A percentile compares a stretch with the other conserved stretches of the same genome.
Conservation (phyloP, 2,329 filamentous ascomycete species). For the Pseudocercospora eumusae region DNA sequence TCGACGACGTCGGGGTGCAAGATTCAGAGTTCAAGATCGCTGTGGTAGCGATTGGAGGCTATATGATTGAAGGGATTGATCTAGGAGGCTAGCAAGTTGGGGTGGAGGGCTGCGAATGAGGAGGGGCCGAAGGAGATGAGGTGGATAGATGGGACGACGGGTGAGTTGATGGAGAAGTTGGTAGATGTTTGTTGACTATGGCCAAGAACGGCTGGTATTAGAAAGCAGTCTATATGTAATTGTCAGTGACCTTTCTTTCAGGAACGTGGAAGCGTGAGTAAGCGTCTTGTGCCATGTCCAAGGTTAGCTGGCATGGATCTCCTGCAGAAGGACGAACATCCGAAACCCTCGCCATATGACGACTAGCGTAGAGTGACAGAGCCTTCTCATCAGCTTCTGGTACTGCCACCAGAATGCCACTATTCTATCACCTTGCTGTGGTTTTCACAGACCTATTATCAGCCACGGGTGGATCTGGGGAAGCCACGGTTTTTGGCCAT, state of each 20-base stretch:
- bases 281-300: not conserved
- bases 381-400: not conserved
- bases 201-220: too few species aligned
- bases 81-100: constrained; percentile 6
- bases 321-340: not conserved
- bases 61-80: constrained; percentile 17
- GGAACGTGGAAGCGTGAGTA: too few species aligned
- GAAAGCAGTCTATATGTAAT: too few species aligned
- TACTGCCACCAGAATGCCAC: not conserved
- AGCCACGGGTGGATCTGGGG: not conserved
- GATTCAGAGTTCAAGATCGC: constrained; percentile 14
- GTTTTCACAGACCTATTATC: not conserved
- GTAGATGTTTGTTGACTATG: too few species aligned
- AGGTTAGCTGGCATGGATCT: not conserved
- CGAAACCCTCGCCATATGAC: not conserved
- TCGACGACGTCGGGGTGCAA: constrained; percentile 11
- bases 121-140: constrained; percentile 3
- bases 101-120: constrained; percentile 9
- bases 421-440: not conserved
- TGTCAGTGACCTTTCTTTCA: too few species aligned
- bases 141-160: constrained; percentile 14
- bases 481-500: not conserved
- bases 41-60: constrained; percentile 8
- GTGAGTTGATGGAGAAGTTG: constrained; percentile 18
- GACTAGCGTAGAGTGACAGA: not conserved